Evolutionary conservation across 495 filamentous ascomycete genomes (phyloP).

Genomic region (Sabuloglossum arenarium): DNA sequence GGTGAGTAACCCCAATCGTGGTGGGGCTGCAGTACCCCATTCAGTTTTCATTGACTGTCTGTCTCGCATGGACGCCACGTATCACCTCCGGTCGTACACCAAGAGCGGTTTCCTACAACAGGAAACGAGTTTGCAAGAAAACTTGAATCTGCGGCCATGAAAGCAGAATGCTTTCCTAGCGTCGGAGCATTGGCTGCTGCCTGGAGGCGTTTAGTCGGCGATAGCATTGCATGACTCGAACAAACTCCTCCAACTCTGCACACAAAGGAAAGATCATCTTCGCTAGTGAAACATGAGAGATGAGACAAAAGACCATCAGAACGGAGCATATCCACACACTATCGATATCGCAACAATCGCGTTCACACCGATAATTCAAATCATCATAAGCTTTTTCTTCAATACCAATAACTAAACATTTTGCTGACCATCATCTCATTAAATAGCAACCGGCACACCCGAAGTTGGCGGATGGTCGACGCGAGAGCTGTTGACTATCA

Average conservation of each 20-base stretch:
- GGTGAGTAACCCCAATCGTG: slow-evolving; percentile 10
- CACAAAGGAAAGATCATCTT: too few relatives aligned
- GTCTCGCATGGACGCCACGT: background rate
- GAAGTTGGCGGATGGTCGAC: slow-evolving; percentile 32
- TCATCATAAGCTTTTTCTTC: too few relatives aligned
- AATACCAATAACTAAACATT: background rate
- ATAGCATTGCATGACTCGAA: background rate
- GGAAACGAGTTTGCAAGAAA: background rate
- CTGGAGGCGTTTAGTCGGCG: background rate
- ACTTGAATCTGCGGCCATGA: background rate
- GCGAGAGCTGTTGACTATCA: slow-evolving; percentile 26
- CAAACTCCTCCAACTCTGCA: too few relatives aligned
- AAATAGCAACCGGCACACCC: slow-evolving; percentile 20
- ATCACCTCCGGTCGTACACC: background rate
- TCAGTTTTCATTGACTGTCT: background rate
- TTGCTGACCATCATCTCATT: background rate
- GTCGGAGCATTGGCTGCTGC: background rate
- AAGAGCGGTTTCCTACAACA: background rate
- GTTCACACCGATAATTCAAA: too few relatives aligned
- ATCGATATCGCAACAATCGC: too few relatives aligned
- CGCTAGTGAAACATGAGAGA: background rate
- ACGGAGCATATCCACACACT: too few relatives aligned
- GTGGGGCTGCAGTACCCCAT: background rate
- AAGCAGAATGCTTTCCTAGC: background rate
- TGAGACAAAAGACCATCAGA: background rate